phyloP scores from a whole-genome alignment of 441 rosid species.

The Erodium moschatum region DNA sequence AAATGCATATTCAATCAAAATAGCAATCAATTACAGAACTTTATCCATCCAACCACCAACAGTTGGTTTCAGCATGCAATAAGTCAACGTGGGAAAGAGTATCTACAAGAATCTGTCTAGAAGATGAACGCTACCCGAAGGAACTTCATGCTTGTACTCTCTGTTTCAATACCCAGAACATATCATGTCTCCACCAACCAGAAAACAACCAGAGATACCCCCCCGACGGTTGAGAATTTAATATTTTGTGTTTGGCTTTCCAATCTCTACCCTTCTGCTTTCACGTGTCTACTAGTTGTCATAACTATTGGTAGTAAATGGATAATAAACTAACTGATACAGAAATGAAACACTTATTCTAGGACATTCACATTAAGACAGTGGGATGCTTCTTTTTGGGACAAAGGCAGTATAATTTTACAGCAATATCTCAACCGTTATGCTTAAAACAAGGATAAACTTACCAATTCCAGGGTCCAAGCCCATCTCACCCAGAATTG shows the following conservation, averaged over 20 bases:
- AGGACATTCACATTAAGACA: not conserved
- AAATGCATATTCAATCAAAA: slow-evolving; percentile 1
- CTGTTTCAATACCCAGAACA: not conserved
- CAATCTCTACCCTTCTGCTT: not conserved
- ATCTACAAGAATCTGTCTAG: not conserved
- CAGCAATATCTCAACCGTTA: not conserved
- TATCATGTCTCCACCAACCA: not conserved
- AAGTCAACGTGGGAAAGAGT: not conserved
- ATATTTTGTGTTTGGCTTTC: not conserved
- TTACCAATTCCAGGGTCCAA: slow-evolving; percentile 93
- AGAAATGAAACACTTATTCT: not conserved
- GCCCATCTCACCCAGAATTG: slow-evolving; percentile 92
- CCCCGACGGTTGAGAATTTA: not conserved
- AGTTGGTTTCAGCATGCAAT: not conserved
- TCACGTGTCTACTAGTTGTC: not conserved
- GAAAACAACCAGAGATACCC: not conserved
- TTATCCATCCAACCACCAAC: not conserved
- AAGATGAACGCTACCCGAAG: not conserved
- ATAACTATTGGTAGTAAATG: not conserved
- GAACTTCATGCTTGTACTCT: not conserved
- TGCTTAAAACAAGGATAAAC: slow-evolving; percentile 1
- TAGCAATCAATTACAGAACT: not conserved
- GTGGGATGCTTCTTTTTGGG: not conserved
- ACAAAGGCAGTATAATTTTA: no score
- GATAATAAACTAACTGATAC: not conserved